Conservation (phyloP, 768 basidiomycete species). For the Rhodotorula toruloides region DNA sequence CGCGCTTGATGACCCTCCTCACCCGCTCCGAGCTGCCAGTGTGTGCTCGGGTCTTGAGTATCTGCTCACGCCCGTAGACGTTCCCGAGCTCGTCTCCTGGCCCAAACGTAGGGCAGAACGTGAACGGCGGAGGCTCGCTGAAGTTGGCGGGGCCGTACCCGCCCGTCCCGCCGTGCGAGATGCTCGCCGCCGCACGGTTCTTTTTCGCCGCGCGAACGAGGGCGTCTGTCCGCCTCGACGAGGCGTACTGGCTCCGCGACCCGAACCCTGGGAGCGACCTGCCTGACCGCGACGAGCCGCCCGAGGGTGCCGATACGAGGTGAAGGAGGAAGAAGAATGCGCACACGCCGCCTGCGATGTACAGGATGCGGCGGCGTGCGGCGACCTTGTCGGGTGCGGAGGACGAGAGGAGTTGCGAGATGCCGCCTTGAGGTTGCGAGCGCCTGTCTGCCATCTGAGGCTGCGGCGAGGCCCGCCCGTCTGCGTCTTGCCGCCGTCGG, state of each 20-base stretch:
- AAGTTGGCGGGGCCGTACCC: slow-evolving; percentile 42
- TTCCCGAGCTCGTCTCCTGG: slow-evolving; percentile 70
- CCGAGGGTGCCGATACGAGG: slow-evolving; percentile 29
- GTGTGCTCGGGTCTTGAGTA: slow-evolving; percentile 51
- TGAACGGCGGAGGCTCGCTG: slow-evolving; percentile 61
- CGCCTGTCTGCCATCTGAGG: not conserved
- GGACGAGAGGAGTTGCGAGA: slow-evolving; percentile 19
- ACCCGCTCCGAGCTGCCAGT: slow-evolving; percentile 40
- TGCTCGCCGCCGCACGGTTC: slow-evolving; percentile 30
- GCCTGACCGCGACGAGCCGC: slow-evolving; percentile 16
- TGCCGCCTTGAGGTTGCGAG: not conserved
- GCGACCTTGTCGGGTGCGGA: slow-evolving; percentile 6
- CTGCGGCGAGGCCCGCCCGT: slow-evolving; percentile 9
- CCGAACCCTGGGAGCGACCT: slow-evolving; percentile 40
- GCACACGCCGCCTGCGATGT: slow-evolving; percentile 34
- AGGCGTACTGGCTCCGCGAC: slow-evolving; percentile 22
- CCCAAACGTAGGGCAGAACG: slow-evolving; percentile 84
- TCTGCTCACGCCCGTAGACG: slow-evolving; percentile 68
- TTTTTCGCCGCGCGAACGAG: slow-evolving; percentile 32
- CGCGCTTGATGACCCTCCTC: slow-evolving; percentile 41
- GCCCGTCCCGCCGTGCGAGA: slow-evolving; percentile 38
- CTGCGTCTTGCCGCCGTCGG: slow-evolving; percentile 20
- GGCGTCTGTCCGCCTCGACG: slow-evolving; percentile 39
- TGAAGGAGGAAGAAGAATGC: slow-evolving; percentile 41
- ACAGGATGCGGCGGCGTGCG: slow-evolving; percentile 24